A percentile compares a stretch with the other conserved stretches of the same genome.
Evolutionary conservation across 116 monocot species (phyloP).

Genomic region (Posidonia oceanica): DNA sequence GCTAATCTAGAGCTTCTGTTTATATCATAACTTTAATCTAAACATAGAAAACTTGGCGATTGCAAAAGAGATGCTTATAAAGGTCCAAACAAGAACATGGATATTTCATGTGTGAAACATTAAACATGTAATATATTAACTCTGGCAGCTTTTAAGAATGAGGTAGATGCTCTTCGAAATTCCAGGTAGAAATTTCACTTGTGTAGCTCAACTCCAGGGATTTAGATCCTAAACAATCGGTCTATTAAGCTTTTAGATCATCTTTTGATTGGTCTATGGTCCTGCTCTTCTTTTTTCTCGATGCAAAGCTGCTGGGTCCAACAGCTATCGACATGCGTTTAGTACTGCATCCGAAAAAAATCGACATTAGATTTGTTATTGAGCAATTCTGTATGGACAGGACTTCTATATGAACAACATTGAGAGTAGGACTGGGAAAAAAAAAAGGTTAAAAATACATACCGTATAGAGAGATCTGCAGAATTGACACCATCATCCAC

Average conservation of each 20-base stretch:
- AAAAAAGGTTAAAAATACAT: neutral
- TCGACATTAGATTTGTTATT: neutral
- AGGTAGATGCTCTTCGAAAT: neutral
- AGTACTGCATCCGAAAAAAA: constrained; percentile 21
- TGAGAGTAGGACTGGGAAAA: neutral
- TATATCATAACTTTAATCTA: no score
- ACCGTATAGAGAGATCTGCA: constrained; percentile 41
- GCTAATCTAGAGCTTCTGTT: no score
- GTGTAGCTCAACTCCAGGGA: neutral
- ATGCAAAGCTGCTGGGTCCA: constrained; percentile 59
- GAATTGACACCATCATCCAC: constrained; percentile 22
- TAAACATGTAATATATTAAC: no score
- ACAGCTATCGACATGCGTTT: constrained; percentile 59
- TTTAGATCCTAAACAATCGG: neutral
- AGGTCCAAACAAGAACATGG: no score
- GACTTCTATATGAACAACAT: neutral
- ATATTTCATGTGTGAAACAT: no score
- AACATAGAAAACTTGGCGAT: no score
- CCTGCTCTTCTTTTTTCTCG: constrained; percentile 68
- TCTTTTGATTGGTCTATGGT: constrained; percentile 2
- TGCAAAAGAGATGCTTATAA: no score
- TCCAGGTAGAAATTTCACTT: neutral
- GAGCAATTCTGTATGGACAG: neutral
- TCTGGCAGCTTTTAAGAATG: neutral
- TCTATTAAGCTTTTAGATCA: neutral